Evolutionary conservation across 2,329 filamentous ascomycete genomes (phyloP).

Genomic region (Microdochium paspali): DNA sequence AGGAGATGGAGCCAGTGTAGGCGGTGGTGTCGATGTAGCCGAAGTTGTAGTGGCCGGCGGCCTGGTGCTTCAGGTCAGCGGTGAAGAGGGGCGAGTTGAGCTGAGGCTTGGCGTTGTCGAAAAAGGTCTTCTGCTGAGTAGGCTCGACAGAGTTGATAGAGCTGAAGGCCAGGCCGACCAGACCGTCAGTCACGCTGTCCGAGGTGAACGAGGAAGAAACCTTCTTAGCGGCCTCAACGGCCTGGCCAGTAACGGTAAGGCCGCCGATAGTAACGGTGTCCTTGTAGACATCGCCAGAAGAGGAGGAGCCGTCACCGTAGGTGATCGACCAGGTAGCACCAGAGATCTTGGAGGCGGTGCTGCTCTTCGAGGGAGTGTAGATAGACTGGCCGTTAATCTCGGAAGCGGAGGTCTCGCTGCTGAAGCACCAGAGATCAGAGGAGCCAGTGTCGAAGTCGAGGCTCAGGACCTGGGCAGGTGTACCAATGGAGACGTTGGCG

Average conservation of each 20-base stretch:
- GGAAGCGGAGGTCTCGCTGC: conserved; percentile 12
- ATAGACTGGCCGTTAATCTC: conserved; percentile 15
- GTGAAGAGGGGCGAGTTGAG: conserved; percentile 19
- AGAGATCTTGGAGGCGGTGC: conserved; percentile 12
- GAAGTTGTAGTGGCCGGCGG: conserved; percentile 26
- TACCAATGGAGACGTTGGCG: conserved; percentile 20
- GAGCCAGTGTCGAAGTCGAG: conserved; percentile 24
- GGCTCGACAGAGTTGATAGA: conserved; percentile 21
- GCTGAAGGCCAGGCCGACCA: conserved; percentile 24
- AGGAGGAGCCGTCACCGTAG: conserved; percentile 21
- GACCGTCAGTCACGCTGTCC: conserved; percentile 19
- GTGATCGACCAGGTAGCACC: conserved; percentile 18
- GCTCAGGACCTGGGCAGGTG: conserved; percentile 20
- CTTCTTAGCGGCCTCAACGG: conserved; percentile 20
- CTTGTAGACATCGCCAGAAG: conserved; percentile 23
- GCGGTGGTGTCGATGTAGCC: conserved; percentile 22
- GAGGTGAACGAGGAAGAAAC: conserved; percentile 18
- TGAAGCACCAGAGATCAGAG: conserved; percentile 25
- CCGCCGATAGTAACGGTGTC: conserved; percentile 20
- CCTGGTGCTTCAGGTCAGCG: conserved; percentile 21
- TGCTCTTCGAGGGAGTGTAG: conserved; percentile 17
- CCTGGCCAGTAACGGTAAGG: conserved; percentile 16
- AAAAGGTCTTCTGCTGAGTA: conserved; percentile 19
- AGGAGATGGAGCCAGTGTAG: conserved; percentile 22
- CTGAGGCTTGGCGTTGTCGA: conserved; percentile 18